Evolutionary conservation across 192 early-diverging fungal genomes (phyloP), one percentile per base, ranked within the genome.

Genomic region (Pilobolus umbonatus): DNA sequence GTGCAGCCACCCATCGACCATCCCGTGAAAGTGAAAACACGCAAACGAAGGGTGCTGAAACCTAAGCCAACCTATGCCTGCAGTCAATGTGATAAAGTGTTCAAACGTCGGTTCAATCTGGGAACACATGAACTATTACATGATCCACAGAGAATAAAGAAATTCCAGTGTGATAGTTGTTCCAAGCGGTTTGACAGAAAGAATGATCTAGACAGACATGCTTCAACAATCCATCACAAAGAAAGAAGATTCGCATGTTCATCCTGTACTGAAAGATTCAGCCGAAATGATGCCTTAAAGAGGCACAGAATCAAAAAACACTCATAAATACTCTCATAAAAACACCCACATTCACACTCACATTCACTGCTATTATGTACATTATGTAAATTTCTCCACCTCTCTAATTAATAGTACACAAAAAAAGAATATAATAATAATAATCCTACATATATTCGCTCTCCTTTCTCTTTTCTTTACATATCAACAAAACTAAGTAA

Each of bases 61-160:
- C 8, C 19, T 19, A 30, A 51, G 8, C 34, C 19, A 11, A 51
- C 6, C 32, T 0, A 46, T 17, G 17, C 9, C 22, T 22, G 1
- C 22, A 54, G 15, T 14, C 35, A 54, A 12, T 35, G 52, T 22
- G 38, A 54, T 12, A 32, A 36, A 10, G 19, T 38, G 6, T 95
- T 95, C 68, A 84, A 87, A 0, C 75, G 91, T 31, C 81, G 80
- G 31, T 95, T 86, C 64, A 95, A 93, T 64, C 77, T 95, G 29
- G 84, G 83, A 65, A 85, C 85, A 0, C 90, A 95, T 60, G 70
- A 84, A 55, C 69, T 80, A 35, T 85, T 84, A 9, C 92, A 94
- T 70, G 70, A 81, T 56, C 67, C 76, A 15, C 51, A 67, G 58
- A 74, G 77, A 17, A 69, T 76, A 7, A 72, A 85, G 53, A 77